phyloP scores from a whole-genome alignment of 179 eudicot species.

The Amaranthus tricolor region DNA sequence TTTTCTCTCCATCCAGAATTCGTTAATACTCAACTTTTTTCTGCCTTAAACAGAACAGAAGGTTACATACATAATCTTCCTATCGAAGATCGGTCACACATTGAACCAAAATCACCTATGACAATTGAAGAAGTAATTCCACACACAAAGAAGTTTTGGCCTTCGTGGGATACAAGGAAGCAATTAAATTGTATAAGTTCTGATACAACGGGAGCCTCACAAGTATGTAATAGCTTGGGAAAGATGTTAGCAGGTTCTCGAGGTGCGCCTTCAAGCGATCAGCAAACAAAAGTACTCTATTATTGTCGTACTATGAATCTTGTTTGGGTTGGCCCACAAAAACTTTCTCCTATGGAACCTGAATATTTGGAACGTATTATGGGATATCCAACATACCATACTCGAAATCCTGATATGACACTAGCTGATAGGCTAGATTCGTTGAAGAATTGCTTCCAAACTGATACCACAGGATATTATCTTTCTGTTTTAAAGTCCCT shows the following conservation, averaged over 20 bases:
- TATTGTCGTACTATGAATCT: conserved; percentile 60
- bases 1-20: conserved; percentile 72
- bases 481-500: conserved; percentile 65
- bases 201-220: conserved; percentile 44
- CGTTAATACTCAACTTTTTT: conserved; percentile 51
- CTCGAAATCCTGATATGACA: conserved; percentile 46
- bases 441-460: conserved; percentile 70
- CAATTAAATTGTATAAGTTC: conserved; percentile 58
- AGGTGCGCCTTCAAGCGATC: conserved; percentile 56
- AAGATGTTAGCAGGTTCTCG: conserved; percentile 40
- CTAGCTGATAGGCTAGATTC: conserved; percentile 55
- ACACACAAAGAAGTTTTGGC: conserved; percentile 76
- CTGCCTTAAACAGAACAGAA: conserved; percentile 80
- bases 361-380: conserved; percentile 64
- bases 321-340: conserved; percentile 64
- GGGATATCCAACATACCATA: conserved; percentile 78
- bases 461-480: conserved; percentile 74
- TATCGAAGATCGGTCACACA: conserved; percentile 47
- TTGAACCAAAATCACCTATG: conserved; percentile 64
- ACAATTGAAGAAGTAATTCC: conserved; percentile 75
- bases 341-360: conserved; percentile 65
- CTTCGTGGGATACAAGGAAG: conserved; percentile 87
- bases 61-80: conserved; percentile 94
- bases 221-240: conserved; percentile 57
- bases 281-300: conserved; percentile 57